A percentile compares a stretch with the other conserved stretches of the same genome.
Evolutionary conservation across 306 rosid genomes (phyloP).

Genomic region (Lathyrus oleraceus): DNA sequence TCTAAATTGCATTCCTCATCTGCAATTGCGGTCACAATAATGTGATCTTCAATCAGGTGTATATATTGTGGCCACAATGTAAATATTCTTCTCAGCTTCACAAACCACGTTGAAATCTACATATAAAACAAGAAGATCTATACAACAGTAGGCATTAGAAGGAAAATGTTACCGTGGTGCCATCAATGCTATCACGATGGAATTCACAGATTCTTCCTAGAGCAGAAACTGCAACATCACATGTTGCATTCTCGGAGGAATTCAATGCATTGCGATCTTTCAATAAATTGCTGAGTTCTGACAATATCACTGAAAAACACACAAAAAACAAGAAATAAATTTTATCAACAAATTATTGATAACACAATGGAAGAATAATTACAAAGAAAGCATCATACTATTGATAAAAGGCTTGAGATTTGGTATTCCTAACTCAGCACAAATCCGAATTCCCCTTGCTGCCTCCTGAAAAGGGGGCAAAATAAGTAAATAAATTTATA

Average conservation of each 20-base stretch:
- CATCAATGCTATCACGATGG: conserved; percentile 44
- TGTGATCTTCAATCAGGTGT: too few species aligned
- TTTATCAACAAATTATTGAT: conserved; percentile 23
- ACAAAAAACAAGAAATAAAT: background rate
- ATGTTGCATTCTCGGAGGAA: conserved; percentile 30
- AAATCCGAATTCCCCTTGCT: conserved; percentile 43
- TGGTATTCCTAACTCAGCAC: conserved; percentile 45
- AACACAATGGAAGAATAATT: background rate
- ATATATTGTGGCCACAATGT: background rate
- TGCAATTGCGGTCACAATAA: background rate
- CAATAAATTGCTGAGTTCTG: conserved; percentile 31
- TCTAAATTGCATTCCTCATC: background rate
- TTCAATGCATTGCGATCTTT: conserved; percentile 23
- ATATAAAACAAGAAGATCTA: background rate
- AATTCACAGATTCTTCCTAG: conserved; percentile 51
- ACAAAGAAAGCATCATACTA: conserved; percentile 30
- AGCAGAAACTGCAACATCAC: conserved; percentile 48
- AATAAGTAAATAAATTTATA: background rate
- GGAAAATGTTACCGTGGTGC: conserved; percentile 37
- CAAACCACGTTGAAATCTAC: background rate
- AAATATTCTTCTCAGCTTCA: background rate
- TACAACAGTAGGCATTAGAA: conserved; percentile 5
- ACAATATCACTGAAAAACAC: conserved; percentile 40
- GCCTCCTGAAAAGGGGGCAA: conserved; percentile 43
- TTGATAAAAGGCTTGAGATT: conserved; percentile 45